Evolutionary conservation across 306 rosid species (phyloP).

Genomic region (Myrica gale): DNA sequence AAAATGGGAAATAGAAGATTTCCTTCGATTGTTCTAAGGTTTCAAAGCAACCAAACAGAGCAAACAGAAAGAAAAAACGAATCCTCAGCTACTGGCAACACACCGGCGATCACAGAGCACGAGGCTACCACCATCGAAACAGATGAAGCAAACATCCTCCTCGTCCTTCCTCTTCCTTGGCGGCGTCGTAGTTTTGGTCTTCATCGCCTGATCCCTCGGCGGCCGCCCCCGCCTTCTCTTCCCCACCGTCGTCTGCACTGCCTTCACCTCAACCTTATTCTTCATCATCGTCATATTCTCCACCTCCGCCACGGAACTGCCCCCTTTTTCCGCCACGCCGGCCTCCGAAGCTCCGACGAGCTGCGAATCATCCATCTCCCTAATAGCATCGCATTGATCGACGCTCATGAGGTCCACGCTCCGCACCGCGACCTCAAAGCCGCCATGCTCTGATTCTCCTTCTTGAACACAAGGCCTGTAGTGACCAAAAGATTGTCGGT

Average conservation of each 20-base stretch:
- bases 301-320: constrained; percentile 9
- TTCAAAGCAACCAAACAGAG: neutral
- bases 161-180: constrained; percentile 54
- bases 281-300: constrained; percentile 2
- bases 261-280: constrained; percentile 21
- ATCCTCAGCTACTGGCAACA: constrained; percentile 2
- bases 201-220: constrained; percentile 44
- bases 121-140: constrained; percentile 96
- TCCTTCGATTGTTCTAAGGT: neutral
- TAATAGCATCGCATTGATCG: constrained; percentile 33
- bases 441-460: neutral
- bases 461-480: constrained; percentile 20
- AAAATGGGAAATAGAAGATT: neutral
- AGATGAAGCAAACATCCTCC: constrained; percentile 92
- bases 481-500: neutral
- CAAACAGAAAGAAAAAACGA: neutral
- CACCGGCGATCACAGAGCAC: constrained; percentile 99
- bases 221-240: constrained; percentile 81
- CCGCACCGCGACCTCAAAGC: constrained; percentile 14
- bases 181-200: constrained; percentile 33
- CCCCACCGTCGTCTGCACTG: constrained; percentile 33
- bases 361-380: constrained; percentile 35
- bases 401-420: constrained; percentile 17
- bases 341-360: constrained; percentile 35
- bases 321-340: constrained; percentile 22